A percentile compares a stretch with the other conserved stretches of the same genome.
Evolutionary conservation across 2,329 filamentous ascomycete genomes (phyloP).

Genomic region (Stemphylium beticola): DNA sequence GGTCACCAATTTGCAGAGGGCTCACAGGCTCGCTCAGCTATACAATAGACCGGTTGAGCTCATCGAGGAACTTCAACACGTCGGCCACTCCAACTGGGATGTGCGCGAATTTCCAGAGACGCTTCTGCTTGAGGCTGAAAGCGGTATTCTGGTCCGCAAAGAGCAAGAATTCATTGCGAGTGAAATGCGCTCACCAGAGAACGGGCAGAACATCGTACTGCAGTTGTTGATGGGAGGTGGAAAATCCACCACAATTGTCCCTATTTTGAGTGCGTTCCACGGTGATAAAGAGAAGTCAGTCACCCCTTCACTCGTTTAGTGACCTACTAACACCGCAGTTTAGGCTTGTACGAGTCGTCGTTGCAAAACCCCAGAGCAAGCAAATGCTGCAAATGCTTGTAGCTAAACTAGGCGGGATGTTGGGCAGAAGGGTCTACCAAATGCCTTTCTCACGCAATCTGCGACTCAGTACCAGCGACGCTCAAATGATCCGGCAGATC

Average conservation of each 20-base stretch:
- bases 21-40: conserved; percentile 28
- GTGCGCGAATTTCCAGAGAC: conserved; percentile 62
- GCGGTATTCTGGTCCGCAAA: conserved; percentile 64
- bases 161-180: conserved; percentile 65
- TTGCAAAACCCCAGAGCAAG: conserved; percentile 65
- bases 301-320: neutral
- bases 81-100: conserved; percentile 64
- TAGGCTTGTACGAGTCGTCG: conserved; percentile 63
- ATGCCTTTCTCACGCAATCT: conserved; percentile 65
- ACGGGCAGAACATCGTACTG: conserved; percentile 32
- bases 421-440: conserved; percentile 61
- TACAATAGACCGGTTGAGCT: conserved; percentile 26
- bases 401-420: conserved; percentile 61
- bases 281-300: conserved; percentile 54
- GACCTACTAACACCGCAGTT: neutral
- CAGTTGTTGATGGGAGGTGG: conserved; percentile 48
- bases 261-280: conserved; percentile 48
- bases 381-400: conserved; percentile 67
- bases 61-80: conserved; percentile 52
- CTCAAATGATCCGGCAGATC: conserved; percentile 47
- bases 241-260: conserved; percentile 42
- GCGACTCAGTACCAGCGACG: conserved; percentile 39
- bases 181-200: conserved; percentile 57
- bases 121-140: conserved; percentile 70
- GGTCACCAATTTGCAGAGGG: conserved; percentile 39